Percentiles rank a stretch among this genome's conserved stretches.
These are phyloP conservation scores for Yamadazyma sp. DNA, from an alignment of 1,139 yeast genomes.

Conservation along the genomic window DNA sequence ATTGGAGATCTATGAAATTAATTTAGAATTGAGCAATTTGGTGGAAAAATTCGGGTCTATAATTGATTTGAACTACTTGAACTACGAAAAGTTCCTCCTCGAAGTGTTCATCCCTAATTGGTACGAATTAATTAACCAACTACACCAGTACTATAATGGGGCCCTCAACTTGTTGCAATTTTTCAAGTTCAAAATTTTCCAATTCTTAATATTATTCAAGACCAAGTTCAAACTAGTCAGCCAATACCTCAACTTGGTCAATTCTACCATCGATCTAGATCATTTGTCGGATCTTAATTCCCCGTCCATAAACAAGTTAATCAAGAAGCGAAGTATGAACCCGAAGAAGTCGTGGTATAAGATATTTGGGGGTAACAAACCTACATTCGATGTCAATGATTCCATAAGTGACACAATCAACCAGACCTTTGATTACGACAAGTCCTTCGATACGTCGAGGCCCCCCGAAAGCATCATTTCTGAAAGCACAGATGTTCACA, in stretches of 20 bases:
- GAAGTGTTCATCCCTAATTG: slow-evolving; percentile 41
- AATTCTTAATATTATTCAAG: slow-evolving; percentile 41
- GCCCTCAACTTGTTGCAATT: slow-evolving; percentile 42
- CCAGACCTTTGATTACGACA: slow-evolving; percentile 2
- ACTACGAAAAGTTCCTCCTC: slow-evolving; percentile 39
- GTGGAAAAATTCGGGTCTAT: slow-evolving; percentile 50
- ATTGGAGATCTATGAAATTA: slow-evolving; percentile 35
- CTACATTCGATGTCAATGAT: slow-evolving; percentile 3
- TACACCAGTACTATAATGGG: slow-evolving; percentile 39
- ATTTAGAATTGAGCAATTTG: slow-evolving; percentile 30
- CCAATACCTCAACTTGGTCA: slow-evolving; percentile 33
- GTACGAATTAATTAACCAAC: slow-evolving; percentile 48
- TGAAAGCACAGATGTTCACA: slow-evolving; percentile 14
- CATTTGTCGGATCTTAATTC: slow-evolving; percentile 39
- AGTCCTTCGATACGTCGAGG: neutral
- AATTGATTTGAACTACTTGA: slow-evolving; percentile 42
- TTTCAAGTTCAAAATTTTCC: slow-evolving; percentile 47
- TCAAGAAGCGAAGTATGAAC: slow-evolving; percentile 20
- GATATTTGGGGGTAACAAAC: slow-evolving; percentile 40
- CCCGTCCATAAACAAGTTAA: slow-evolving; percentile 42
- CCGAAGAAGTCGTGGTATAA: slow-evolving; percentile 47
- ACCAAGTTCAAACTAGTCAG: slow-evolving; percentile 42
- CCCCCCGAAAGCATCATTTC: slow-evolving; percentile 7
- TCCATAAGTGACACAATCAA: slow-evolving; percentile 4
- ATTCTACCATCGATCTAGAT: slow-evolving; percentile 18